phyloP scores from a whole-genome alignment of 1,284 basidiomycete species.

The Gymnopus androsaceus region DNA sequence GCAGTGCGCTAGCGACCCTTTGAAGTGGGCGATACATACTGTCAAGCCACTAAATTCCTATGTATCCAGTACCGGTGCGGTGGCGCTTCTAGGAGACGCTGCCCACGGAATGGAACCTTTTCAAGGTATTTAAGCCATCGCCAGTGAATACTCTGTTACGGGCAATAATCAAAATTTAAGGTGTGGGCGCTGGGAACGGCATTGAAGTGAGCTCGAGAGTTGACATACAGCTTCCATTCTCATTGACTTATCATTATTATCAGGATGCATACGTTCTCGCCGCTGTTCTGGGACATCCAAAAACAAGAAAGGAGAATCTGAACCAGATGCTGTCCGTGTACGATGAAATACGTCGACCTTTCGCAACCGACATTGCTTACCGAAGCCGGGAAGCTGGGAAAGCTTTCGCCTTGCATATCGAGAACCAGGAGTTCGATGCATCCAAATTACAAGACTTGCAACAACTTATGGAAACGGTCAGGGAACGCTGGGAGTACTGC shows the following conservation, averaged over 20 bases:
- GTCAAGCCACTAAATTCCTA: constrained; percentile 41
- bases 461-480: neutral
- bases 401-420: constrained; percentile 34
- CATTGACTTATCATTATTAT: constrained; percentile 5
- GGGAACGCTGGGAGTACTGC: neutral
- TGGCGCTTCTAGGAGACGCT: constrained; percentile 56
- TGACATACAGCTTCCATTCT: no score
- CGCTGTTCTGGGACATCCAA: constrained; percentile 42
- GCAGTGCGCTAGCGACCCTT: constrained; percentile 31
- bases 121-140: constrained; percentile 15
- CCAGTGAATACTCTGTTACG: constrained; percentile 47
- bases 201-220: constrained; percentile 50
- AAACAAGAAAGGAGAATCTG: constrained; percentile 36
- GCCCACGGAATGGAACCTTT: constrained; percentile 19
- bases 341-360: constrained; percentile 47
- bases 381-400: constrained; percentile 31
- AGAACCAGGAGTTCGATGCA: constrained; percentile 25
- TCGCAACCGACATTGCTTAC: constrained; percentile 33
- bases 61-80: constrained; percentile 32
- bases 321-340: constrained; percentile 40
- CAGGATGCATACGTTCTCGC: constrained; percentile 45
- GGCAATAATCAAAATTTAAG: constrained; percentile 58
- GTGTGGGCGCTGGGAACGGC: constrained; percentile 53
- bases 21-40: constrained; percentile 52
- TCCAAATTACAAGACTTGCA: neutral